Base-by-base conservation (phyloP, 345 rosid genomes). In the Corchorus capsularis region DNA sequence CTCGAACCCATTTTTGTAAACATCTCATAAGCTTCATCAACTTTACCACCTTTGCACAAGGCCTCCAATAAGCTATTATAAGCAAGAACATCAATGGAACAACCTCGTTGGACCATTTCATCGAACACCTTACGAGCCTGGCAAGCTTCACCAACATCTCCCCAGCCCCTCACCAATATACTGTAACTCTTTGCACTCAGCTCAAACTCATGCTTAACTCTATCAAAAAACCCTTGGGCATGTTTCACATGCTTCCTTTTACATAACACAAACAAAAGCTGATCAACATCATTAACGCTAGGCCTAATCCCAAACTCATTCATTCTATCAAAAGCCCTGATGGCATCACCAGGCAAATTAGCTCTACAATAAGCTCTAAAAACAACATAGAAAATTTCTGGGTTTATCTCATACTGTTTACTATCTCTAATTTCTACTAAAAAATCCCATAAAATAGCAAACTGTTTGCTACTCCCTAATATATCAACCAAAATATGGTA, bases 401-500 rank as follows among this genome's bases (percentile, higher is more conserved):
- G 83, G 76, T 14, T 80, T 39, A 88, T 67, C 69, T 81, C 78
- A 71, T 77, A 87, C 65, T 76, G 85, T 5, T 77, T 81, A 43
- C 59, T 80, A 65, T 94, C 94, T 74, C 89, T 89, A 52, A 85
- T 77, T 76, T 93, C 97, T 15, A 88, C 63, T 75, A 91, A 75
- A 76, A 91, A 95, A 73, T 93, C 98, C 99, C 98, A 93, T 14
- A 91, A 79, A 63, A 90, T 54, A 68, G 98, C 89, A 19, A 91
- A 93, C 66, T 89, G 94, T 53, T 78, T 85, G 79, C 90, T 83
- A 55, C 90, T 74, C 46, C 94, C 94, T 27, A 93, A 68, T n/a
- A 90, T 75, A 69, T 92, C 94, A 9, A 93, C 88, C 85, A 95
- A 81, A 85, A 90, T 87, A 79, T 81, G 88, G 69, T 86, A 82